Evolutionary conservation across 768 basidiomycete genomes (phyloP), one percentile per base, ranked within the genome.

Genomic region (Panellus pusillus): DNA sequence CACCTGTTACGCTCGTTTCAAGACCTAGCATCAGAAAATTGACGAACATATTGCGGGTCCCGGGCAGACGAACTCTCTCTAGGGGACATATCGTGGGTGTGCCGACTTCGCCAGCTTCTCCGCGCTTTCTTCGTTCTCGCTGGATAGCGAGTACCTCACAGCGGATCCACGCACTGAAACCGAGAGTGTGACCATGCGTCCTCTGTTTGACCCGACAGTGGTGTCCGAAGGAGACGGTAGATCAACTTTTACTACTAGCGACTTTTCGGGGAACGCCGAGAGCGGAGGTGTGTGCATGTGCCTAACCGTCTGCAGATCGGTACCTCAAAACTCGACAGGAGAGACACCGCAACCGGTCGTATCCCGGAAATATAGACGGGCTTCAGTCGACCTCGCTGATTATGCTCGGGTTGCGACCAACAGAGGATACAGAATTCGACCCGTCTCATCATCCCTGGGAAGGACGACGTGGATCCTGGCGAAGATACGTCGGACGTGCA

Each of bases 61-160:
- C 39, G 2, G 19, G 19, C 17, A 40, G 39, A 40, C 5, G 39
- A 20, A 9, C 39, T 24, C 44, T 55, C 32, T 44, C 42, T 49
- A 55, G 51, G 19, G 24, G 24, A 12, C 9, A 28, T 29, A 43
- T 24, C 36, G 15, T 9, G 13, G 38, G 46, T 35, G 35, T 39
- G 11, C 27, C 2, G 5, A 60, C 31, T 44, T 51, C 54, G 2
- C 51, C 55, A 1, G 53, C 59, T 38, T 56, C 55, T 12, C 59
- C 24, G 56, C 59, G 15, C 49, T 57, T 17, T 61, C 56, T 29
- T 57, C 59, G 13, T 47, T 54, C 18, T 61, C 59, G 11, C 53
- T 51, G 27, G 55, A 57, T 5, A 36, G 41, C 28, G 55, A 54
- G 3, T 61, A 44, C 11, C 47, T 51, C 1, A 32, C 48, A 24